Evolutionary conservation across 805 yeast species (phyloP), one percentile per base, ranked within the genome.

Genomic region (Cyberlindnera sargentensis): DNA sequence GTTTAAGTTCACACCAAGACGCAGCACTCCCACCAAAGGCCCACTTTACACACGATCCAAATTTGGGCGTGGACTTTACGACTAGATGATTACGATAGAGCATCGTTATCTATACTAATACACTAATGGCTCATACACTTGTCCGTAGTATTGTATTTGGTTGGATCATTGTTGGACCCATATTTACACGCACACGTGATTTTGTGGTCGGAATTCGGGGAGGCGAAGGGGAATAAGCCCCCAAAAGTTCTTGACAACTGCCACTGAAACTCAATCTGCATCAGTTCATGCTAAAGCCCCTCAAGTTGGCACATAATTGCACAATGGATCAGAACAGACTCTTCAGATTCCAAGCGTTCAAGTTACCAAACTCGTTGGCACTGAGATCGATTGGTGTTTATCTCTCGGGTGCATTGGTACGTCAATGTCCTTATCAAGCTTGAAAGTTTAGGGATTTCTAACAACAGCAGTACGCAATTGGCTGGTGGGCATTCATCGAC

Each of bases 401-500:
- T 56, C 50, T 80, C n/a, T 69, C 89, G 0, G 93, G 93, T 8
- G 82, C 80, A 0, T 63, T 84, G 11, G 49, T 47, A 30, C 31
- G 49, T 47, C 8, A 37, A 34, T 35, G 37, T 31, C 43, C 48
- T 31, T 28, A 39, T 23, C 10, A 3, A 27, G n/a, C 24, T 15
- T 15, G 23, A 38, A 3, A n/a, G 29, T 38, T 56, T 68, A 46
- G 11, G 27, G 20, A 36, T 25, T 8, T 34, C 37, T 34, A 41
- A 39, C 38, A n/a, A 11, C 9, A 9, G 8, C 29, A 47, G 43
- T 91, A 84, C 53, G 84, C 96, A 34, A 62, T 84, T 43, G 98
- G 96, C 6, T 82, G 91, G 60, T 91, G 96, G 95, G 68, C 82
- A 23, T 78, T 91, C 64, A 64, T 93, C 20, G 98, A 91, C 64